Conservation (phyloP, 2,329 filamentous ascomycete genomes). For the Cadophora gregata region DNA sequence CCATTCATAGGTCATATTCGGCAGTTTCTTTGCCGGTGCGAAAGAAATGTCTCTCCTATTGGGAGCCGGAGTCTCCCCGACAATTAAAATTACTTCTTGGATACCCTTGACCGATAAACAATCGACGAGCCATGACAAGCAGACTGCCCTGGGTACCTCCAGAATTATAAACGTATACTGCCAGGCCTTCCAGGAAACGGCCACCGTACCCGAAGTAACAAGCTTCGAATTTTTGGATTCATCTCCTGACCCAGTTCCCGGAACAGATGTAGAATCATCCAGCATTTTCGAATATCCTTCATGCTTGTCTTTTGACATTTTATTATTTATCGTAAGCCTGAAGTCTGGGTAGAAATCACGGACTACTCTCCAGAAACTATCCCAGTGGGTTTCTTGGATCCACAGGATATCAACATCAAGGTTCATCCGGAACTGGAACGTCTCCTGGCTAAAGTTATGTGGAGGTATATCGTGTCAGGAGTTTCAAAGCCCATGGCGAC, state of each 20-base stretch:
- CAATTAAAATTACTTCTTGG: background rate
- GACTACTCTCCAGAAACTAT: no score
- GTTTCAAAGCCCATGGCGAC: background rate
- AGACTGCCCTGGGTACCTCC: no score
- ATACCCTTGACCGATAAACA: background rate
- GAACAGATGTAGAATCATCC: no score
- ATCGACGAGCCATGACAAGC: background rate
- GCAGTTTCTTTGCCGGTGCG: background rate
- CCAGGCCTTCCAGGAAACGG: background rate
- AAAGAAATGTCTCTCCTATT: background rate
- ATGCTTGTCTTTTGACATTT: no score
- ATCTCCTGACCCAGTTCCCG: no score
- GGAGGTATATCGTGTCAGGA: no score
- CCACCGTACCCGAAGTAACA: background rate
- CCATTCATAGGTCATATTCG: background rate
- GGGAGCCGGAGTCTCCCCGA: background rate
- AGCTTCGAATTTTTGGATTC: background rate
- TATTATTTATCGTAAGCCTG: no score
- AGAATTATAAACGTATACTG: no score
- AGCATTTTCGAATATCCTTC: no score
- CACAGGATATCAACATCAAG: background rate
- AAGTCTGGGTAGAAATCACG: no score
- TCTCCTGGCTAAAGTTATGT: no score
- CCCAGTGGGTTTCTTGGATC: background rate
- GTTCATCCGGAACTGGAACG: background rate